These are phyloP conservation scores for Theobroma cacao DNA, from an alignment of 345 rosid genomes.

Conservation along the genomic window DNA sequence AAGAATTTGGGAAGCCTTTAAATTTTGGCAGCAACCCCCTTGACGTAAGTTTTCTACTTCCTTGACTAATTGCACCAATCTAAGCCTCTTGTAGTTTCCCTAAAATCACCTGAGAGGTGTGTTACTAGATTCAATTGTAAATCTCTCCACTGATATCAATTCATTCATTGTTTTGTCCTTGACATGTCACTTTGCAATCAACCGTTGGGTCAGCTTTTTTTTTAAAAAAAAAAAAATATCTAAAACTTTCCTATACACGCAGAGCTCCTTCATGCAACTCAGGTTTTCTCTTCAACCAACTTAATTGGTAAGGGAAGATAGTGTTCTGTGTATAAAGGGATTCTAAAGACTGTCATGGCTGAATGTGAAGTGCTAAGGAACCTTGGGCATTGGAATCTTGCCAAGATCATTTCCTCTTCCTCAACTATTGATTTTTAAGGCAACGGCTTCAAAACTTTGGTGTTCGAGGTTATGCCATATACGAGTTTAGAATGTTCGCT, in stretches of 20 bases:
- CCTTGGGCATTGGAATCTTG: conserved; percentile 14
- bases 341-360: conserved; percentile 19
- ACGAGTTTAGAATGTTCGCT: conserved; percentile 23
- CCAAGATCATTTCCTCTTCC: conserved; percentile 16
- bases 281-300: conserved; percentile 10
- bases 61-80: conserved; percentile 17
- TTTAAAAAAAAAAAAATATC: background rate
- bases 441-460: conserved; percentile 23
- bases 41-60: conserved; percentile 18
- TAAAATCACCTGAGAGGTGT: conserved; percentile 17
- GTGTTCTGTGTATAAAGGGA: conserved; percentile 28
- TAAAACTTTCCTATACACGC: conserved; percentile 11
- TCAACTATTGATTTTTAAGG: conserved; percentile 22
- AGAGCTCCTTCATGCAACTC: conserved; percentile 10
- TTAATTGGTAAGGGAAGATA: conserved; percentile 24
- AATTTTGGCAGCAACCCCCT: background rate
- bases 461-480: conserved; percentile 19
- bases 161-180: background rate
- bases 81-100: background rate
- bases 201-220: background rate
- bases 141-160: conserved; percentile 14
- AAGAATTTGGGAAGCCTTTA: conserved; percentile 13
- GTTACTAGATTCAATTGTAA: conserved; percentile 11
- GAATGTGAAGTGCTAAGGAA: conserved; percentile 21
- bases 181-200: background rate